Evolutionary conservation across 345 rosid genomes (phyloP).

Genomic region (Angophora floribunda): DNA sequence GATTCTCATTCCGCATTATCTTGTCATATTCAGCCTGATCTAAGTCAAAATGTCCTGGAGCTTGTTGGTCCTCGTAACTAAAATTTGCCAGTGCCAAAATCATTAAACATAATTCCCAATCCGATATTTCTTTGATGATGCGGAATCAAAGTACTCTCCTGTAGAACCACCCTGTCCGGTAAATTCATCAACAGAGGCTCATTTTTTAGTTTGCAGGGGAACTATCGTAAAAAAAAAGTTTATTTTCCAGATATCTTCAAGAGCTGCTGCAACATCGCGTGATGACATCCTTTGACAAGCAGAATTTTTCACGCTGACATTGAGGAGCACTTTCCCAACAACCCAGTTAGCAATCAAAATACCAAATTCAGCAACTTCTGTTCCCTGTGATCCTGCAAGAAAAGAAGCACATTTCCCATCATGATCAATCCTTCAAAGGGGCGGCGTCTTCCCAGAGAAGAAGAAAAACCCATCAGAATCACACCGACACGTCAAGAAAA

Average conservation of each 20-base stretch:
- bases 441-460: neutral
- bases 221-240: neutral
- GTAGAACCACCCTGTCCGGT: conserved; percentile 41
- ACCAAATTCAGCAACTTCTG: neutral
- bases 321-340: neutral
- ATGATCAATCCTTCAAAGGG: neutral
- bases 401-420: neutral
- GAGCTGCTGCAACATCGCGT: neutral
- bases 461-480: neutral
- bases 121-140: conserved; percentile 15
- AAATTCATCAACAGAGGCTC: neutral
- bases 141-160: conserved; percentile 25
- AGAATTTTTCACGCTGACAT: neutral
- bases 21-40: conserved; percentile 2
- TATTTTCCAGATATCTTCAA: neutral
- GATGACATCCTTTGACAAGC: neutral
- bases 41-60: neutral
- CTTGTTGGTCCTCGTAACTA: conserved; percentile 13
- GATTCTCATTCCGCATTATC: conserved; percentile 2
- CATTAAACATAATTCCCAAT: conserved; percentile 21
- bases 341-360: neutral
- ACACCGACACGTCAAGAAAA: neutral
- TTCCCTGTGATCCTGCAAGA: neutral
- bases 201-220: neutral
- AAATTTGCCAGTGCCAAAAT: conserved; percentile 12